A percentile compares a stretch with the other conserved stretches of the same genome.
Evolutionary conservation across 805 yeast species (phyloP).

Genomic region (Zygosaccharomyces bailii): DNA sequence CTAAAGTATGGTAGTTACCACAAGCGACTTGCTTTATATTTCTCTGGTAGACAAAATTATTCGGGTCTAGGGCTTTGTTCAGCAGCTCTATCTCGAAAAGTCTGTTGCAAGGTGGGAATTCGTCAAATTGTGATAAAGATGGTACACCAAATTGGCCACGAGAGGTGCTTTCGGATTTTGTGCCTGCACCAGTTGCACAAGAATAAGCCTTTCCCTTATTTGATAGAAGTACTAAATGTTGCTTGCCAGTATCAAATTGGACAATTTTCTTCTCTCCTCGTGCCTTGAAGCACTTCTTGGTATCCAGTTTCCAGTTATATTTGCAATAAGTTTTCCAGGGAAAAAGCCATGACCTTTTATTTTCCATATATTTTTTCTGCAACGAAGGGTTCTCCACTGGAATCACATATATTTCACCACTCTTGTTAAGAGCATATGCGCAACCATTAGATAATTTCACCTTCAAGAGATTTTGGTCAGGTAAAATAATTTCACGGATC

Average conservation of each 20-base stretch:
- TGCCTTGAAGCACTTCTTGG: constrained; percentile 21
- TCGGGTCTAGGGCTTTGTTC: constrained; percentile 22
- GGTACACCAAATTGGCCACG: constrained; percentile 88
- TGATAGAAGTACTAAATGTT: constrained; percentile 66
- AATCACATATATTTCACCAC: constrained; percentile 36
- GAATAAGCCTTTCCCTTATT: constrained; percentile 59
- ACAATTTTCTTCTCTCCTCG: constrained; percentile 49
- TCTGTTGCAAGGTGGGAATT: constrained; percentile 47
- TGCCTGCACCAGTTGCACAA: constrained; percentile 51
- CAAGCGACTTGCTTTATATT: constrained; percentile 58
- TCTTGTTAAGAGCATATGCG: constrained; percentile 45
- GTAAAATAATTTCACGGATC: constrained; percentile 39
- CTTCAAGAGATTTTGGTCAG: constrained; percentile 44
- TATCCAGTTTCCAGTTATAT: constrained; percentile 26
- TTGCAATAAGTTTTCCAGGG: constrained; percentile 27
- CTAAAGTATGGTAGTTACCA: constrained; percentile 72
- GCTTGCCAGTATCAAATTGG: constrained; percentile 56
- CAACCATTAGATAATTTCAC: constrained; percentile 53
- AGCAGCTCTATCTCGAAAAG: constrained; percentile 45
- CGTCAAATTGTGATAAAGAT: constrained; percentile 58
- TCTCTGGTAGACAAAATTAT: constrained; percentile 36
- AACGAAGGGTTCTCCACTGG: constrained; percentile 27
- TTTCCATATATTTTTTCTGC: constrained; percentile 3
- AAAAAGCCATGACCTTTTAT: constrained; percentile 20
- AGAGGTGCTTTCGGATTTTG: constrained; percentile 38